phyloP scores from a whole-genome alignment of 305 asterid species.

The Salvia sclarea region DNA sequence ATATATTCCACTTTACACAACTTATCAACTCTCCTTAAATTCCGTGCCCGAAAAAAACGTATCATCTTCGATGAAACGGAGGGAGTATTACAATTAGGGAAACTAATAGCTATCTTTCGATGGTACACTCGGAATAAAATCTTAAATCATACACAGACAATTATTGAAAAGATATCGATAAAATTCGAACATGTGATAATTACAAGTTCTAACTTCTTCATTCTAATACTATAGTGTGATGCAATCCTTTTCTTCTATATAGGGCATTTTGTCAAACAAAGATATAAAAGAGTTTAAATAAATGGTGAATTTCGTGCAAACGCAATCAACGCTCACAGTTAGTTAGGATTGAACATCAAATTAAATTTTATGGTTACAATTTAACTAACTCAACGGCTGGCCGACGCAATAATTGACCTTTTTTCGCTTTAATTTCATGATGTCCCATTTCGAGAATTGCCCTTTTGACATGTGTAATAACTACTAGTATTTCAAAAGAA shows the following conservation, averaged over 20 bases:
- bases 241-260: not conserved
- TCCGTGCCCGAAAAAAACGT: no score
- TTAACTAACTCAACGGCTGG: conserved; percentile 26
- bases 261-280: no score
- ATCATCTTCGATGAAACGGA: no score
- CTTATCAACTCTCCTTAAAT: no score
- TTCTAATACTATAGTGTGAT: not conserved
- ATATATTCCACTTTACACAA: no score
- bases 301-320: not conserved
- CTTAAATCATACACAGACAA: no score
- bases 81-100: no score
- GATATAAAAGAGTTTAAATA: not conserved
- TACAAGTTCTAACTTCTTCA: not conserved
- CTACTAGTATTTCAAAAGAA: not conserved
- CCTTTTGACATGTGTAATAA: not conserved
- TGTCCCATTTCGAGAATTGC: not conserved
- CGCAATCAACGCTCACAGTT: conserved; percentile 28
- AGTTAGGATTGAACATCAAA: not conserved
- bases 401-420: conserved; percentile 24
- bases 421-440: conserved; percentile 29
- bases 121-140: no score
- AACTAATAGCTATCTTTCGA: no score
- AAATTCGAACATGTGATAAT: no score
- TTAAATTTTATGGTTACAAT: not conserved
- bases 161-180: no score